Evolutionary conservation across 2,329 filamentous ascomycete species (phyloP), one percentile per base, ranked within the genome.

Genomic region (Phaeosphaeriaceae sp.): DNA sequence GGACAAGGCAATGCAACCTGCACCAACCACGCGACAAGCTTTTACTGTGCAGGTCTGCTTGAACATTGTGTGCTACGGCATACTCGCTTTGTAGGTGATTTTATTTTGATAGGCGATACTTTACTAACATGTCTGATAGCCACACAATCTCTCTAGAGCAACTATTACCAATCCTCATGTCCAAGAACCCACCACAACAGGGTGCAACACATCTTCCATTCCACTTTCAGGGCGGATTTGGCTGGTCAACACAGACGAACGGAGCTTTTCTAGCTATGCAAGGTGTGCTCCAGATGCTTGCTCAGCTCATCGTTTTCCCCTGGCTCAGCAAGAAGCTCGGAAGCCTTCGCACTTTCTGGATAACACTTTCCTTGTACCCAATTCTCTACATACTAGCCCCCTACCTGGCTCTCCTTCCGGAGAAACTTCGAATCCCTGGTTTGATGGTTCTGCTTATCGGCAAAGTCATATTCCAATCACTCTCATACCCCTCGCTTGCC

Each of bases 141-240:
- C 93, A 97, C 76, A 97, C 93, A 11, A 97, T 99, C 75, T 95
- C 92, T 0, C 94, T 96, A 63, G 94, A 99, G 74, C 90, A 96
- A 67, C 83, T 97, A 40, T 87, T 97, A 62, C 93, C 94, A 0
- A 89, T 97, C 2, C 91, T 99, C 61, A 84, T 99, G 67, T 93
- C 89, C 72, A 90, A 90, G 36, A 70, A 81, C 64, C 68, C 81
- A 66, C 74, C 83, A 67, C 55, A 79, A 21, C 70, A 74, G 13
- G 62, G 75, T n/a, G 58, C 74, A 18, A 74, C 79, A 64, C 56
- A 81, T 11, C 81, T 96, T 2, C 93, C 93, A 0, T 94, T 99
- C 79, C 88, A 89, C 63, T 97, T 99, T 62, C 86, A 86, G 3
- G 90, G 90, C 50, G 93, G 94, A 15, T 93, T 97, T 61, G 89